Conservation (phyloP, 768 basidiomycete species). For the Floccularia luteovirens region DNA sequence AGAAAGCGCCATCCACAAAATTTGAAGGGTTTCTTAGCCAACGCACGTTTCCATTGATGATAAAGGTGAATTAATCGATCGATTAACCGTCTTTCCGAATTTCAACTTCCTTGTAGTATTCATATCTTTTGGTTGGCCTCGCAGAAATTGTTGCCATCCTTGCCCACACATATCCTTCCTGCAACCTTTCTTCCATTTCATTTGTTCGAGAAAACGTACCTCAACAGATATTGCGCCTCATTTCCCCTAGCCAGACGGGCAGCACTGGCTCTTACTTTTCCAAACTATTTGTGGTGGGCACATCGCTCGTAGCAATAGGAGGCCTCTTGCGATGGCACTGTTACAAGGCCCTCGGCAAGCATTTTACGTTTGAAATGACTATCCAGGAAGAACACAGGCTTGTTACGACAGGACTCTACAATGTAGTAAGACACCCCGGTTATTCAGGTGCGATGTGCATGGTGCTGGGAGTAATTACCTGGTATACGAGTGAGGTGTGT, state of each 20-base stretch:
- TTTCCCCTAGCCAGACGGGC: constrained; percentile 12
- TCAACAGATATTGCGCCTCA: too few relatives aligned
- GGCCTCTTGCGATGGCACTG: constrained; percentile 33
- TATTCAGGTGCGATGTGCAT: constrained; percentile 34
- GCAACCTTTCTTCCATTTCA: constrained; percentile 11
- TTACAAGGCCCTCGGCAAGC: constrained; percentile 35
- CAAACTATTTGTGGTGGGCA: constrained; percentile 26
- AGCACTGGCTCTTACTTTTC: constrained; percentile 20
- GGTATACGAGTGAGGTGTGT: too few relatives aligned
- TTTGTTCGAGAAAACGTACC: too few relatives aligned
- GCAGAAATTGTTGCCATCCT: constrained; percentile 29
- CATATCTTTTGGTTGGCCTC: constrained; percentile 9
- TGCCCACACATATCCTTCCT: constrained; percentile 17
- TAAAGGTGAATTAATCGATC: constrained; percentile 24
- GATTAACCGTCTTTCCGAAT: constrained; percentile 17
- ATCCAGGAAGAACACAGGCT: constrained; percentile 38
- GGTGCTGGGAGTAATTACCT: constrained; percentile 23
- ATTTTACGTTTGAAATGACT: constrained; percentile 48
- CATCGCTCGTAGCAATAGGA: constrained; percentile 27
- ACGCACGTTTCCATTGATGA: constrained; percentile 19
- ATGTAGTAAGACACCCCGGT: constrained; percentile 41
- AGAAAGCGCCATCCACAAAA: constrained; percentile 23
- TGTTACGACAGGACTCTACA: constrained; percentile 41
- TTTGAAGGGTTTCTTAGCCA: constrained; percentile 29
- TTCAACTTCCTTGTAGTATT: constrained; percentile 19